Percentiles rank a stretch among this genome's conserved stretches.
phyloP scores from a whole-genome alignment of 2,329 filamentous ascomycete genomes.

The Penicillium sp. region DNA sequence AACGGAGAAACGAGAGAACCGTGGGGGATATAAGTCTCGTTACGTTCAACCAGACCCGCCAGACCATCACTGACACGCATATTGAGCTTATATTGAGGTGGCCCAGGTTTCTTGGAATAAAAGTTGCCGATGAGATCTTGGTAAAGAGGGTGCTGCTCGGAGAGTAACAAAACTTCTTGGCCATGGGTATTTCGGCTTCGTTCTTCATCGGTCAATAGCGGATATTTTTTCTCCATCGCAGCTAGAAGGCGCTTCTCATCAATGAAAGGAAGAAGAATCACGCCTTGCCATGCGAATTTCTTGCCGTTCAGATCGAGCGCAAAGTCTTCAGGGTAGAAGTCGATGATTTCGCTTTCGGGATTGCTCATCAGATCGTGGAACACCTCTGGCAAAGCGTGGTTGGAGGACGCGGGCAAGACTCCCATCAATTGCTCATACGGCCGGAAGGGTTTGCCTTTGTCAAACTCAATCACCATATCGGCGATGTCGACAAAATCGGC shows the following conservation, averaged over 20 bases:
- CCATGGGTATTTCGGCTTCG: constrained; percentile 71
- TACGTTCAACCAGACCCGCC: constrained; percentile 72
- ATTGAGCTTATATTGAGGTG: constrained; percentile 64
- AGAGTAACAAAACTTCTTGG: constrained; percentile 75
- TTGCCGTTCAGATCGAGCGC: constrained; percentile 92
- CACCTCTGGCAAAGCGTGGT: constrained; percentile 78
- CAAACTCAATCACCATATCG: constrained; percentile 72
- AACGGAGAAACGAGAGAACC: constrained; percentile 74
- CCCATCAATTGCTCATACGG: constrained; percentile 99
- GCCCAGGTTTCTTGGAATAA: constrained; percentile 80
- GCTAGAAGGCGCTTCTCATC: constrained; percentile 79
- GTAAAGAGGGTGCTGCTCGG: constrained; percentile 78
- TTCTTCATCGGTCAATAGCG: constrained; percentile 70
- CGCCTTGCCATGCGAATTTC: constrained; percentile 97
- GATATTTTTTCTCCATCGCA: constrained; percentile 79
- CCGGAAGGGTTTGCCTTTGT: constrained; percentile 76
- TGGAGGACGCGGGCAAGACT: constrained; percentile 86
- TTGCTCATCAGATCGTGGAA: constrained; percentile 91
- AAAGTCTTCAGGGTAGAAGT: constrained; percentile 96
- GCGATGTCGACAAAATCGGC: constrained; percentile 83
- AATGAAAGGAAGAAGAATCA: constrained; percentile 90
- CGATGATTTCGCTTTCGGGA: constrained; percentile 82
- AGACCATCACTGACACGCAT: constrained; percentile 70
- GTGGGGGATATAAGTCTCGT: constrained; percentile 78
- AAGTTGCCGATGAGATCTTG: constrained; percentile 77